Conservation (phyloP, 345 rosid species). For the Zanthoxylum bungeanum region DNA sequence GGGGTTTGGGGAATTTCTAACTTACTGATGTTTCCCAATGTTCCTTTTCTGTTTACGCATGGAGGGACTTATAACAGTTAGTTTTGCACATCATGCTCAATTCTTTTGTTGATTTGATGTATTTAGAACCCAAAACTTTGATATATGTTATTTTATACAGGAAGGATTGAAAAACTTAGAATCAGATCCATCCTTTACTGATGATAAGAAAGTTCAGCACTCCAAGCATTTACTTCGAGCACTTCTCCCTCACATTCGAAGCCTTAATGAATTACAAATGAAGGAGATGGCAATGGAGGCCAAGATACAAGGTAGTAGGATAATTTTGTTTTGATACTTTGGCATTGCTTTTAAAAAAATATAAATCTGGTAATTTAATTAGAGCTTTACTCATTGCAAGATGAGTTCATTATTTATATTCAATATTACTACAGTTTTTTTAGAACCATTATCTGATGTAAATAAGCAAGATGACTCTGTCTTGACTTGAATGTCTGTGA, state of each 20-base stretch:
- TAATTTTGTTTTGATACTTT: not conserved
- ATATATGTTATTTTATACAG: constrained; percentile 1
- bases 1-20: no score
- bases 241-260: constrained; percentile 35
- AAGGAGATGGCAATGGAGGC: constrained; percentile 32
- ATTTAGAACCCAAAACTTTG: no score
- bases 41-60: no score
- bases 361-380: not conserved
- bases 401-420: not conserved
- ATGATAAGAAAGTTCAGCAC: constrained; percentile 21
- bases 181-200: not conserved
- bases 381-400: not conserved
- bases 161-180: constrained; percentile 19
- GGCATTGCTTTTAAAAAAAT: not conserved
- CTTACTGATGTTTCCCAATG: no score
- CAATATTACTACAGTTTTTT: not conserved
- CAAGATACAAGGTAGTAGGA: constrained; percentile 26
- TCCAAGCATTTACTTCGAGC: constrained; percentile 22
- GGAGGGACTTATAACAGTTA: no score
- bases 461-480: not conserved
- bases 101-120: no score
- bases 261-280: constrained; percentile 31
- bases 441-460: not conserved
- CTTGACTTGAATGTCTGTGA: not conserved
- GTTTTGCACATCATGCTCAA: no score